Base-by-base conservation (phyloP, 2,329 filamentous ascomycete species). In the Beauveria rudraprayagi region DNA sequence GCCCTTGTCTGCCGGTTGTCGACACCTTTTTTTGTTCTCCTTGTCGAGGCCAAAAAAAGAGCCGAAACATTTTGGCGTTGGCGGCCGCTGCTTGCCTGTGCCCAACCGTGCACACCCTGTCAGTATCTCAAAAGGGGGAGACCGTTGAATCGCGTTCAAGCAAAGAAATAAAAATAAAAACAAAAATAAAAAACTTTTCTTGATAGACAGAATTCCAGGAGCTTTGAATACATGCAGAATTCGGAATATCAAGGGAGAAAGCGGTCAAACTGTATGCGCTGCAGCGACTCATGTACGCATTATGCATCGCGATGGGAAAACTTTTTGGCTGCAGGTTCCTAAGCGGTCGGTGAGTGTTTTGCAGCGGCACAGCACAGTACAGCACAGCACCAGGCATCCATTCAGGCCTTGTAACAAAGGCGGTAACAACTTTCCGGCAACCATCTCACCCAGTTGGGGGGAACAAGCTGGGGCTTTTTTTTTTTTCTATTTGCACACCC, bases 41-140 rank as follows among this genome's bases (percentile, higher is more conserved):
- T 40, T 8, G 24, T 24, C 40, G 11, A 11, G 24, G 37, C 28
- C 22, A n/a, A 28, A 28, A 26, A 26, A 26, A 37, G 9, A 46
- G 11, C 54, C 54, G 54, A 56, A 56, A 56, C 54, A 56, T 37
- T 56, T 37, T 37, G 34, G 34, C 37, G n/a, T 55, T 8, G 30
- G 34, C 19, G 40, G 40, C 37, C 24, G 53, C 24, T 56, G 53
- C 24, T 56, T 37, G 43, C 24, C 54, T 56, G 54, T 56, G 54
- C 54, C 54, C 43, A 47, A 56, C 54, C 54, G 54, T 56, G 54
- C 54, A 24, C 40, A 43, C 40, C 40, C 26, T 24, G 53, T 47
- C 41, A 34, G 41, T 28, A 30, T 34, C 22, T 30, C 22, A 19
- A 44, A 55, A 55, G 37, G 11, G 5, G 37, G 11, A 6, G 19